phyloP scores from a whole-genome alignment of 176 grass and related monocot genomes.

The Bromus sterilis region DNA sequence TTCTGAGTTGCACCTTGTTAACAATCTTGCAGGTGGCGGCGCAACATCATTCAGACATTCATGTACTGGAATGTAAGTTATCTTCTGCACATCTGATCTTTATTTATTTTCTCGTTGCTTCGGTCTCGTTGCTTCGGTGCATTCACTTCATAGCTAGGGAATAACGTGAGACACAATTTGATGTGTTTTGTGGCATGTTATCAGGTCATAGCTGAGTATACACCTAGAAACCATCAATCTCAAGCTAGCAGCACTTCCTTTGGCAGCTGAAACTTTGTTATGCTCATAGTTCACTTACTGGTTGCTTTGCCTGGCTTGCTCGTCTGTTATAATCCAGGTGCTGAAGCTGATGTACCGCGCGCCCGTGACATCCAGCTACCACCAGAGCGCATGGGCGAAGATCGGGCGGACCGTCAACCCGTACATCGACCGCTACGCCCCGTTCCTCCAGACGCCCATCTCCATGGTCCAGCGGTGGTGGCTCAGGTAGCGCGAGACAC shows the following conservation, averaged over 20 bases:
- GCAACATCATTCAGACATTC: conserved; percentile 79
- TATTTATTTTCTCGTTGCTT: not conserved
- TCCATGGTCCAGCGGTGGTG: conserved; percentile 82
- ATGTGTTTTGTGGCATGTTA: not conserved
- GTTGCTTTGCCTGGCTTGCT: not conserved
- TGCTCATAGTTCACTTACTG: not conserved
- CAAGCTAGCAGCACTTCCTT: not conserved
- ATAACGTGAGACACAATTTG: not conserved
- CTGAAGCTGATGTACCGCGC: conserved; percentile 83
- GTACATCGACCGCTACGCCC: conserved; percentile 54
- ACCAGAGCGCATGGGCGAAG: conserved; percentile 63
- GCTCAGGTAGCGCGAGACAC: conserved; percentile 46
- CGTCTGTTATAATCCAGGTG: conserved; percentile 35
- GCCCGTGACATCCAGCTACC: conserved; percentile 57
- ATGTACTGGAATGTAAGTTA: conserved; percentile 89
- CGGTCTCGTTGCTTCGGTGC: not conserved
- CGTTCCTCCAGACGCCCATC: conserved; percentile 60
- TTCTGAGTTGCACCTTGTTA: not conserved
- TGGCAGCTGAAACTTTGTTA: not conserved
- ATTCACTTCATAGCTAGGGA: not conserved
- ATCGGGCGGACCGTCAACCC: conserved; percentile 64
- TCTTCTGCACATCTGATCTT: not conserved
- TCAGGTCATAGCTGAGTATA: not conserved
- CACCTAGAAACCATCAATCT: not conserved
- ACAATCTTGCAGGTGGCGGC: conserved; percentile 67